phyloP scores from a whole-genome alignment of 1,284 basidiomycete species.

The Lentinus polychrous region DNA sequence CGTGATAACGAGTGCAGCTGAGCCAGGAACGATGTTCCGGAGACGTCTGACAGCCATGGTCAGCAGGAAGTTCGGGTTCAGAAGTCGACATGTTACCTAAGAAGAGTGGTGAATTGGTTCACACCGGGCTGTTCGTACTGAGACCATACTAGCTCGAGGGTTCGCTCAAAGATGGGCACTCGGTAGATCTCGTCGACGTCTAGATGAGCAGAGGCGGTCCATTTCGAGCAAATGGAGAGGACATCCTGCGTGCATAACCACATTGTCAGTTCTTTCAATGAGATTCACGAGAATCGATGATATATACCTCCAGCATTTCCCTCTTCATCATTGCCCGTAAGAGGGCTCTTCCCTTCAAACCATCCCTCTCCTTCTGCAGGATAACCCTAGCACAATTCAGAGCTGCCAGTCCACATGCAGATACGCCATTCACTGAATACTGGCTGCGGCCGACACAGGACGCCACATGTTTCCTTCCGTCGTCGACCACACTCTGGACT shows the following conservation, averaged over 20 bases:
- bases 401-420: conserved; percentile 57
- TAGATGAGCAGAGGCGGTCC: conserved; percentile 43
- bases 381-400: conserved; percentile 52
- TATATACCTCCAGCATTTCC: conserved; percentile 34
- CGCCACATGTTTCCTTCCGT: conserved; percentile 10
- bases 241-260: conserved; percentile 35
- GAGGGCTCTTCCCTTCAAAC: conserved; percentile 25
- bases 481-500: background rate
- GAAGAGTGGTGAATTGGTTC: conserved; percentile 32
- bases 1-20: conserved; percentile 50
- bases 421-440: conserved; percentile 19
- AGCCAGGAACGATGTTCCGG: conserved; percentile 23
- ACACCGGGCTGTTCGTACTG: conserved; percentile 31
- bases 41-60: conserved; percentile 5
- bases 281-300: background rate
- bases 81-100: conserved; percentile 32
- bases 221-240: conserved; percentile 42
- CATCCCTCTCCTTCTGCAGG: conserved; percentile 30
- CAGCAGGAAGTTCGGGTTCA: background rate
- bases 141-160: conserved; percentile 29
- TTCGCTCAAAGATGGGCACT: conserved; percentile 25
- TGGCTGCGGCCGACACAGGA: conserved; percentile 16
- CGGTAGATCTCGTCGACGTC: conserved; percentile 38
- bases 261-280: background rate
- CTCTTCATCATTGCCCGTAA: conserved; percentile 30